A percentile compares a stretch with the other conserved stretches of the same genome.
Evolutionary conservation across 2,329 filamentous ascomycete species (phyloP).

Genomic region (Dothiorella sarmentorum): DNA sequence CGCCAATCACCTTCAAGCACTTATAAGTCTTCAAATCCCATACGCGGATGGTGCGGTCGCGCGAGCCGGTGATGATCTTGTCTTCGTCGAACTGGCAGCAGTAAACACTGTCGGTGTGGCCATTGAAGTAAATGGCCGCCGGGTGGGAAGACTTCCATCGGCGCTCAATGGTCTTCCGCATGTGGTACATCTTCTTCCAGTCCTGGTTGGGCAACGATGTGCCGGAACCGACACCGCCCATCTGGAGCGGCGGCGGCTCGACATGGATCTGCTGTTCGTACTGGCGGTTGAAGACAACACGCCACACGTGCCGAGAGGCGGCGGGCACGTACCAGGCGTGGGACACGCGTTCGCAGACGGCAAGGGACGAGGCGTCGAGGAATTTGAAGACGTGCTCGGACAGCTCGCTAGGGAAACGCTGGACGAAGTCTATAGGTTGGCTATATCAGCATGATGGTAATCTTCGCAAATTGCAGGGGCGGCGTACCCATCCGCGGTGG

Average conservation of each 20-base stretch:
- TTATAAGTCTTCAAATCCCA: constrained; percentile 91
- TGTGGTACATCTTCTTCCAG: constrained; percentile 82
- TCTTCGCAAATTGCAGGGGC: constrained; percentile 1
- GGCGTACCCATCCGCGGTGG: constrained; percentile 14
- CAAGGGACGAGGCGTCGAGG: constrained; percentile 56
- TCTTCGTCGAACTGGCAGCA: constrained; percentile 97
- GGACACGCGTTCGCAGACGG: constrained; percentile 55
- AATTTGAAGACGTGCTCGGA: constrained; percentile 57
- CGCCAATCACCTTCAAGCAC: constrained; percentile 81
- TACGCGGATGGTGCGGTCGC: constrained; percentile 90
- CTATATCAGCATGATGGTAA: constrained; percentile 8
- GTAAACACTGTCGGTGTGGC: constrained; percentile 94
- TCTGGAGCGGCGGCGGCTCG: constrained; percentile 43
- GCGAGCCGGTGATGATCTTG: constrained; percentile 95
- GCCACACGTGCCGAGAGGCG: constrained; percentile 59
- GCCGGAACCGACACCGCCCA: constrained; percentile 54
- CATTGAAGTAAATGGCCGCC: constrained; percentile 82
- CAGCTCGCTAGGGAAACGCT: constrained; percentile 57
- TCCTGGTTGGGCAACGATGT: constrained; percentile 55
- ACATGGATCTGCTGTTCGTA: constrained; percentile 48
- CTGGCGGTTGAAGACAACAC: constrained; percentile 56
- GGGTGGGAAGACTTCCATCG: constrained; percentile 79
- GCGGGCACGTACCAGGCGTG: constrained; percentile 55
- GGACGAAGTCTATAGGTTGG: constrained; percentile 48
- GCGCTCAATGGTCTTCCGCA: constrained; percentile 69